phyloP scores from a whole-genome alignment of 2,329 filamentous ascomycete genomes.

The Periconia sp. region DNA sequence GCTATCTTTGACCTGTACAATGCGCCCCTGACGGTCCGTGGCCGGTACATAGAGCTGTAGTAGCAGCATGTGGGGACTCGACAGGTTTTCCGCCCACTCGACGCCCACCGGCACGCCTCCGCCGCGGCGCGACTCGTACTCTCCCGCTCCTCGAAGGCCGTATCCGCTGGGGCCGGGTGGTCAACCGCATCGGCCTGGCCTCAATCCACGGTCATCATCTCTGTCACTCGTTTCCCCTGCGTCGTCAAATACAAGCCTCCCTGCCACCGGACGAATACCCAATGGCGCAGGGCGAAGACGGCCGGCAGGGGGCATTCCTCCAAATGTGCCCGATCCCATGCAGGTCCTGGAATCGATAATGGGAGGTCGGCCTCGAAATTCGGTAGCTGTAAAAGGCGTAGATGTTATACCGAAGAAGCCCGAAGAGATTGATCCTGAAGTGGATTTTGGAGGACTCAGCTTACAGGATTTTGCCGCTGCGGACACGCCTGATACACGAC shows the following conservation, averaged over 20 bases:
- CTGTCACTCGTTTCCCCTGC: slow-evolving; percentile 75
- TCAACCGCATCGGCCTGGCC: slow-evolving; percentile 70
- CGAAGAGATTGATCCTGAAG: slow-evolving; percentile 63
- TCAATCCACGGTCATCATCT: slow-evolving; percentile 76
- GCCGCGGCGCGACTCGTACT: slow-evolving; percentile 70
- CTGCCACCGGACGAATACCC: slow-evolving; percentile 66
- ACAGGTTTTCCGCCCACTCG: slow-evolving; percentile 78
- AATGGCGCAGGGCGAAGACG: slow-evolving; percentile 75
- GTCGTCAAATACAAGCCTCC: slow-evolving; percentile 78
- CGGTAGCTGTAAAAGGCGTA: slow-evolving; percentile 16
- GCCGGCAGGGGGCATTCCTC: slow-evolving; percentile 55
- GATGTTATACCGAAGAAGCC: slow-evolving; percentile 50
- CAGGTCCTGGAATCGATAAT: slow-evolving; percentile 70
- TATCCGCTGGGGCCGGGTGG: slow-evolving; percentile 75
- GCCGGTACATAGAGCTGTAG: not conserved
- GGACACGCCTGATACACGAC: slow-evolving; percentile 37
- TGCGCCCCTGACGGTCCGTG: slow-evolving; percentile 7
- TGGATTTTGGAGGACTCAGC: slow-evolving; percentile 80
- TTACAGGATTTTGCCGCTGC: slow-evolving; percentile 71
- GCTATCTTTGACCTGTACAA: not conserved
- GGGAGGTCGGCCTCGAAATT: slow-evolving; percentile 48
- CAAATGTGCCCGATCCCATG: slow-evolving; percentile 70
- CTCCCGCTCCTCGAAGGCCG: slow-evolving; percentile 73
- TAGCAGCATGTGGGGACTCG: slow-evolving; percentile 78
- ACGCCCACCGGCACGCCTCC: slow-evolving; percentile 67